Evolutionary conservation across 495 filamentous ascomycete species (phyloP).

Genomic region (Penicillium dipodomyicola): DNA sequence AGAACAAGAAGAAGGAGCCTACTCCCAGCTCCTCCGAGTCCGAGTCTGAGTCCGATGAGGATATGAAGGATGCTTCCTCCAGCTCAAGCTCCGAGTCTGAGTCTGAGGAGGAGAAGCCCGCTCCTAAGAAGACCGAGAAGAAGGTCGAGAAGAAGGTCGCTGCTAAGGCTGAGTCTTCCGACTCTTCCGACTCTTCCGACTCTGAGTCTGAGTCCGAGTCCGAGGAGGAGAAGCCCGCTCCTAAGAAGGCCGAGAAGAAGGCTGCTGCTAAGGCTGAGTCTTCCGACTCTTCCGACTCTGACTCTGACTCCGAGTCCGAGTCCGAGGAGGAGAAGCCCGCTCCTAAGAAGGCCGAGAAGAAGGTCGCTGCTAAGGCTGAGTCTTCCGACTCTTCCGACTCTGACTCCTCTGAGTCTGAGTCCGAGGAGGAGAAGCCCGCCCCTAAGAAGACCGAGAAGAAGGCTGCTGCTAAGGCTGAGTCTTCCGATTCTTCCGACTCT

Average conservation of each 20-base stretch:
- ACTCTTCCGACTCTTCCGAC: constrained; percentile 37
- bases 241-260: constrained; percentile 36
- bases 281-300: constrained; percentile 39
- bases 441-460: constrained; percentile 29
- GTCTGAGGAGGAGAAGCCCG: constrained; percentile 36
- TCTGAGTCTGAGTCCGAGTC: constrained; percentile 24
- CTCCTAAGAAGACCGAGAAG: constrained; percentile 35
- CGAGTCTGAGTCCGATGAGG: constrained; percentile 43
- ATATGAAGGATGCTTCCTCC: constrained; percentile 35
- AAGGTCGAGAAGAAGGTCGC: constrained; percentile 23
- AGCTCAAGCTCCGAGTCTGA: constrained; percentile 28
- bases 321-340: constrained; percentile 36
- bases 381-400: constrained; percentile 40
- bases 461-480: constrained; percentile 19
- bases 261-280: constrained; percentile 31
- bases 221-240: constrained; percentile 35
- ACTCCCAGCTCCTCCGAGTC: constrained; percentile 49
- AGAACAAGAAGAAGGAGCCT: constrained; percentile 49
- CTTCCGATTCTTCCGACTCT: constrained; percentile 23
- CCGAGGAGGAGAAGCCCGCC: constrained; percentile 32
- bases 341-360: constrained; percentile 34
- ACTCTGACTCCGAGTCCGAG: constrained; percentile 26
- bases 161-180: constrained; percentile 34
- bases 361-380: constrained; percentile 30
- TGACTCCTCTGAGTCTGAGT: constrained; percentile 31